These are phyloP conservation scores for Gossypium davidsonii DNA, from an alignment of 441 rosid species.

Conservation along the genomic window DNA sequence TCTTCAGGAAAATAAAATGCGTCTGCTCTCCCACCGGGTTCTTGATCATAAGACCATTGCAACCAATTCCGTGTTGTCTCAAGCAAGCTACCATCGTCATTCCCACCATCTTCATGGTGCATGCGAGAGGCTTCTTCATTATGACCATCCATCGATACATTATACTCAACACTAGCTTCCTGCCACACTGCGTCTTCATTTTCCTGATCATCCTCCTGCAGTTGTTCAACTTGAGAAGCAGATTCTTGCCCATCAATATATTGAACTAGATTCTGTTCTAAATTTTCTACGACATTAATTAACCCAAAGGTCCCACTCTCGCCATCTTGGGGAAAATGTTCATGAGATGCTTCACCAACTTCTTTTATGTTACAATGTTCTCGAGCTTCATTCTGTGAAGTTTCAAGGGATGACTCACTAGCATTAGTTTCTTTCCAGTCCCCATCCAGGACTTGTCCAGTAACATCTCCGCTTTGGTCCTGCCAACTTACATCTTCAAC, in stretches of 20 bases:
- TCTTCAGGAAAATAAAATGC: constrained; percentile 49
- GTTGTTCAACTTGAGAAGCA: constrained; percentile 27
- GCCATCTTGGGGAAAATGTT: constrained; percentile 23
- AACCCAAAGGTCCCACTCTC: constrained; percentile 21
- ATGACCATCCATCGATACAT: constrained; percentile 33
- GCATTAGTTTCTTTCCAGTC: constrained; percentile 21
- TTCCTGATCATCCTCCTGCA: constrained; percentile 30
- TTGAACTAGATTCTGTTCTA: constrained; percentile 31
- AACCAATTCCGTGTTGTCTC: constrained; percentile 55
- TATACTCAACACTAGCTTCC: constrained; percentile 33
- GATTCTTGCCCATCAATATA: constrained; percentile 26
- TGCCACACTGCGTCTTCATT: constrained; percentile 36
- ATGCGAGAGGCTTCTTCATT: constrained; percentile 31
- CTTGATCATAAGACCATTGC: constrained; percentile 44
- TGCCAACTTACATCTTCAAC: constrained; percentile 29
- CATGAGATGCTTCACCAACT: constrained; percentile 27
- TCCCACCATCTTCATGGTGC: constrained; percentile 33
- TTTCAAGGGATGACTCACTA: constrained; percentile 21
- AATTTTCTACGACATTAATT: constrained; percentile 19
- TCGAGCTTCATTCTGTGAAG: constrained; percentile 27
- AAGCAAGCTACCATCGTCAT: constrained; percentile 37
- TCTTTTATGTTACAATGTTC: constrained; percentile 20
- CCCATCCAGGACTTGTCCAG: constrained; percentile 26
- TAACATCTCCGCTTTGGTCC: constrained; percentile 33
- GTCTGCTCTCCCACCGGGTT: constrained; percentile 38